Evolutionary conservation across 139 green algal species (phyloP), one percentile per base, ranked within the genome.

Genomic region (Spirogloea muscicola): DNA sequence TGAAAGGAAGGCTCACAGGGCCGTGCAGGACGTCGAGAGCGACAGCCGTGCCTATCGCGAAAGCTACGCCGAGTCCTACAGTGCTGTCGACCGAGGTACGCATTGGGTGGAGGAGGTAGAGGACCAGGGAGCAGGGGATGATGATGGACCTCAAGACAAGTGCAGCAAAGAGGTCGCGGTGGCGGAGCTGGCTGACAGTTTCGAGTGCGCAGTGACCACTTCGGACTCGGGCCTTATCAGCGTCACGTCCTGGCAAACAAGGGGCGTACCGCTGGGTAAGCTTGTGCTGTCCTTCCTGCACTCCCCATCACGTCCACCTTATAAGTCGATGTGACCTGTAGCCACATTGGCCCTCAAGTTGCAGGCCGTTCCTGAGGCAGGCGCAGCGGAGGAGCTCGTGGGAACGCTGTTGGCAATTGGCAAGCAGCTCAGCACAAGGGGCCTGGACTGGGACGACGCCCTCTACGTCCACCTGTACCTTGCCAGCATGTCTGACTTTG

Each of bases 391-490:
- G 6, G 66, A 79, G 27, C 25, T 79, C 21, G 70, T 42, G 25
- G 21, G 29, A 1, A 48, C 59, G 7, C 72, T 88, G 18, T 2
- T 21, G 1, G 25, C 10, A 2, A 34, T 86, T 2, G 21, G 29
- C 74, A 64, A 65, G 64, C 43, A 39, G 2, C 46, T 94, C 61
- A 60, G 6, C 3, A 16, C 9, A 3, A 25, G 44, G 27, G 68
- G 82, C 37, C 37, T 88, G 25, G 72, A 36, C 46, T 90, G 86
- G 79, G 27, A 39, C 16, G 42, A 83, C 44, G 79, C 71, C 13
- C 40, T 96, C 27, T 96, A 92, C 76, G 86, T 96, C 68, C 88
- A 94, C 76, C 70, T 98, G 18, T 94, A 90, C 76, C 76, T 98
- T 39, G 61, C 68, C 25, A 84, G 94, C 84, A 97, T 98, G 93